Evolutionary conservation across 176 grass and related monocot species (phyloP).

Genomic region (Oryza punctata): DNA sequence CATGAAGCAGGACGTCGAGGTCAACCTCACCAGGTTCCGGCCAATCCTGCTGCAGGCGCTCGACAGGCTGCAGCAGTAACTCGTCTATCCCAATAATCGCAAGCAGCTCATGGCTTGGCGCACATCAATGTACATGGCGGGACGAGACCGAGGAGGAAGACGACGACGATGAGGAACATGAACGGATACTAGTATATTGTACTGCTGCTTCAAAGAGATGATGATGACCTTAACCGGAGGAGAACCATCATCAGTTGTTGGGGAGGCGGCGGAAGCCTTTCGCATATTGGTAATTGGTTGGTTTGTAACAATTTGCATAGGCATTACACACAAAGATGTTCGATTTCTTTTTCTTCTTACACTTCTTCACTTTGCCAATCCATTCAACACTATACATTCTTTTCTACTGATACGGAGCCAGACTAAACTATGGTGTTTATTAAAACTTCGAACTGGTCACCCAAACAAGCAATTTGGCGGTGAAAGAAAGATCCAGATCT

Average conservation of each 20-base stretch:
- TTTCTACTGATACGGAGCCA: neutral
- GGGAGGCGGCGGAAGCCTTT: neutral
- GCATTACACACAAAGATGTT: neutral
- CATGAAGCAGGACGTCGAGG: slow-evolving; percentile 83
- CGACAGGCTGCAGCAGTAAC: slow-evolving; percentile 62
- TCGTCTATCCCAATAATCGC: neutral
- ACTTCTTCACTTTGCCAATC: neutral
- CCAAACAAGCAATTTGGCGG: neutral
- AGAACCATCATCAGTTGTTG: neutral
- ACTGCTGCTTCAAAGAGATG: neutral
- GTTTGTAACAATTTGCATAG: slow-evolving; percentile 24
- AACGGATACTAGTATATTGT: neutral
- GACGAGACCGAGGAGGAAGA: neutral
- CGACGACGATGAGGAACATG: neutral
- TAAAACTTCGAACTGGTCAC: neutral
- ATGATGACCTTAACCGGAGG: neutral
- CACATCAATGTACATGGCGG: neutral
- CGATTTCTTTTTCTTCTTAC: neutral
- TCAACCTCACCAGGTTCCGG: slow-evolving; percentile 57
- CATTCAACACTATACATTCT: neutral
- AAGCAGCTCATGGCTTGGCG: neutral
- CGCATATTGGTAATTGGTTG: slow-evolving; percentile 10
- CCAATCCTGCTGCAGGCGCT: slow-evolving; percentile 50
- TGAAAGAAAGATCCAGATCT: neutral
- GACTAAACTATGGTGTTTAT: neutral